These are phyloP conservation scores for Leccinum subtestaceum DNA, from an alignment of 768 basidiomycete genomes.

Conservation along the genomic window DNA sequence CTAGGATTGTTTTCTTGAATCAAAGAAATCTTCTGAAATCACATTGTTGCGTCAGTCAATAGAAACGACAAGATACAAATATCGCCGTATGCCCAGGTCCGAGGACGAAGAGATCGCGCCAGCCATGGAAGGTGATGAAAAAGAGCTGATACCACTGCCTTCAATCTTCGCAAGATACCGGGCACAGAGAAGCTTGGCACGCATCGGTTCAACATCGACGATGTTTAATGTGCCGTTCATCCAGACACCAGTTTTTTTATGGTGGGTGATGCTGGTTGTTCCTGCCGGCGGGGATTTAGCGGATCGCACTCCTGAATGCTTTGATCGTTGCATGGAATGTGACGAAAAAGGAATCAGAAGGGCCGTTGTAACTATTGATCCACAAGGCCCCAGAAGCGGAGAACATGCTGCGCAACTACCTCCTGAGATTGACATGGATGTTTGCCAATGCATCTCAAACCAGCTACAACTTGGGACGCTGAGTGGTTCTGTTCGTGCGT, in stretches of 20 bases:
- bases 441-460: conserved; percentile 49
- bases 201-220: too few relatives aligned
- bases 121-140: background rate
- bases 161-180: too few relatives aligned
- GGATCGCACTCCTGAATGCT: conserved; percentile 48
- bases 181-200: too few relatives aligned
- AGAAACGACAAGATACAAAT: background rate
- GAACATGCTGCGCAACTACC: conserved; percentile 48
- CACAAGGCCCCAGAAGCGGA: conserved; percentile 37
- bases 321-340: conserved; percentile 51
- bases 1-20: background rate
- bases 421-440: conserved; percentile 65
- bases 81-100: background rate
- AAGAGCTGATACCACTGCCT: background rate
- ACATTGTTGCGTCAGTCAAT: background rate
- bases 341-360: conserved; percentile 20
- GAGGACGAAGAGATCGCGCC: background rate
- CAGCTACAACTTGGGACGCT: background rate
- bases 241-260: background rate
- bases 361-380: conserved; percentile 35
- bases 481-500: too few relatives aligned
- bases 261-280: conserved; percentile 46
- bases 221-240: background rate
- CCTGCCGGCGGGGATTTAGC: conserved; percentile 75
- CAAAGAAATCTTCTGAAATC: background rate